Evolutionary conservation across 148 eudicot genomes (phyloP).

Genomic region (Vaccinium vitisidaea): DNA sequence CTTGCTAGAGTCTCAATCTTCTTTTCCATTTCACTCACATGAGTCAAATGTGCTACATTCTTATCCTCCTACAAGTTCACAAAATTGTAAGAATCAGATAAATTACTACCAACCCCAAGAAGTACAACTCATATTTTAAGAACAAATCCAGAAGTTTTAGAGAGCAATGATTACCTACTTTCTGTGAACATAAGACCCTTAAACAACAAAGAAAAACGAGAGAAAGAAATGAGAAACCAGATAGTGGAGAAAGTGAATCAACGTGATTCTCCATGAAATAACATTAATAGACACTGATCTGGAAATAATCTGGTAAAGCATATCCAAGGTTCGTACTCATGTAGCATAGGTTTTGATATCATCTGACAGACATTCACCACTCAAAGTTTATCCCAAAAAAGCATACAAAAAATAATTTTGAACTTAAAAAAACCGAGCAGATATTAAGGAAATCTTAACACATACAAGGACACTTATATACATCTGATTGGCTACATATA

Average conservation of each 20-base stretch:
- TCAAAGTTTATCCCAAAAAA: background rate
- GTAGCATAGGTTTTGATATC: background rate
- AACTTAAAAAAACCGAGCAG: background rate
- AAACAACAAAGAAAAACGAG: background rate
- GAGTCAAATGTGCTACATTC: slow-evolving; percentile 96
- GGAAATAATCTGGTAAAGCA: background rate
- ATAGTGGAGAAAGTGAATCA: background rate
- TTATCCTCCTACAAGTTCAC: slow-evolving; percentile 73
- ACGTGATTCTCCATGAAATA: background rate
- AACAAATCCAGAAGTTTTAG: background rate
- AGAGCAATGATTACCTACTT: background rate
- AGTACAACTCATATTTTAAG: background rate
- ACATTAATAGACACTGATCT: background rate
- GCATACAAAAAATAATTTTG: background rate
- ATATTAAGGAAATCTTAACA: background rate
- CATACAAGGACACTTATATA: background rate
- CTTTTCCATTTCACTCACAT: slow-evolving; percentile 97
- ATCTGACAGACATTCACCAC: background rate
- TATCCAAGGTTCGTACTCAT: background rate
- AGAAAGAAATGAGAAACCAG: background rate
- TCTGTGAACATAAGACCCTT: background rate
- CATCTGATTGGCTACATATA: background rate
- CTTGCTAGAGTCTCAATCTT: slow-evolving; percentile 94
- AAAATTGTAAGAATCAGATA: slow-evolving; percentile 15
- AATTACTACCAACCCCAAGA: slow-evolving; percentile 6